Conservation (phyloP, 1,139 yeast genomes). For the Hanseniaspora gamundiae region DNA sequence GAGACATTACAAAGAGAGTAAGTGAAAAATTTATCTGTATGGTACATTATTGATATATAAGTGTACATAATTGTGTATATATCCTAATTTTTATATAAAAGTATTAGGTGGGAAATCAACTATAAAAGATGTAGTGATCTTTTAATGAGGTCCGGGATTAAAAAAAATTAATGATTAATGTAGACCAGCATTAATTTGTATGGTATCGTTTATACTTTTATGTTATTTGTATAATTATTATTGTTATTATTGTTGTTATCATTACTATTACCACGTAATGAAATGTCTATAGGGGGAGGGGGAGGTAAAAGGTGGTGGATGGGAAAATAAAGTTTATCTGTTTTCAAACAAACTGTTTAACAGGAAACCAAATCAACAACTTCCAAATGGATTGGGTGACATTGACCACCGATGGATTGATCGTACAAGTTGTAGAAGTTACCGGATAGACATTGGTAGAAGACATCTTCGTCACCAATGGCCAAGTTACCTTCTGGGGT, state of each 20-base stretch:
- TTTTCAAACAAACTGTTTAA: no score
- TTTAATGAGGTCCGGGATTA: neutral
- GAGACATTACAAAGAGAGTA: no score
- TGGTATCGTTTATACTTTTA: neutral
- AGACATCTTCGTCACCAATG: slow-evolving; percentile 49
- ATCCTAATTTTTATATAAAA: no score
- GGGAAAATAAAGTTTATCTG: neutral
- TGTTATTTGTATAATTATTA: neutral
- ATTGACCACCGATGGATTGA: slow-evolving; percentile 53
- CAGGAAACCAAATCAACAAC: slow-evolving; percentile 55
- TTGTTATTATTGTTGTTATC: neutral
- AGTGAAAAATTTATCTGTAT: no score
- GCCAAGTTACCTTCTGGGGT: slow-evolving; percentile 56
- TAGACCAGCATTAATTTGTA: neutral
- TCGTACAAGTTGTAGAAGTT: slow-evolving; percentile 77
- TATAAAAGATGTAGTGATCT: neutral
- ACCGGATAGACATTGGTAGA: slow-evolving; percentile 76
- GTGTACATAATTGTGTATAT: no score
- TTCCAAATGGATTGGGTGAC: slow-evolving; percentile 51
- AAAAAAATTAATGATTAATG: neutral
- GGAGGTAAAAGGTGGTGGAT: neutral
- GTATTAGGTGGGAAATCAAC: no score
- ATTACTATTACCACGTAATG: neutral
- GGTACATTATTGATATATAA: no score
- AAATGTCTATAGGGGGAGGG: neutral